A percentile compares a stretch with the other conserved stretches of the same genome.
phyloP scores from a whole-genome alignment of 768 basidiomycete genomes.

The Naematelia aurantialba region DNA sequence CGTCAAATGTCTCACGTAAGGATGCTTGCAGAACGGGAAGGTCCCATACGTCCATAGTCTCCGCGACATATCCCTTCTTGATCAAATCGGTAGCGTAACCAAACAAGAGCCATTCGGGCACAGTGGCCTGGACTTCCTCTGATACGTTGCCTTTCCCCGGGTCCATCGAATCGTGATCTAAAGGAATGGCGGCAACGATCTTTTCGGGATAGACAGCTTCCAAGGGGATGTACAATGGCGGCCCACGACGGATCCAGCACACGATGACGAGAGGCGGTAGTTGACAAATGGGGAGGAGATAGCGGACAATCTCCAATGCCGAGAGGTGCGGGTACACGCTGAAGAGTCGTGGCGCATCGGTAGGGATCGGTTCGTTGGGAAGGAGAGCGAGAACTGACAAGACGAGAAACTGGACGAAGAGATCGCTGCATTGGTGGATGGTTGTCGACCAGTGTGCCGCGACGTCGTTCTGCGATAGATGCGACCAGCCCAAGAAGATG shows the following conservation, averaged over 20 bases:
- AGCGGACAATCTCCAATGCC: conserved; percentile 11
- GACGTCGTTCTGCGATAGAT: conserved; percentile 56
- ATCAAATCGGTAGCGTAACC: conserved; percentile 83
- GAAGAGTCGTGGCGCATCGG: conserved; percentile 11
- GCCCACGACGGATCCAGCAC: conserved; percentile 63
- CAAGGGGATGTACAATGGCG: conserved; percentile 69
- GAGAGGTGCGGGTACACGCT: conserved; percentile 19
- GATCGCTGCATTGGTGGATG: conserved; percentile 58
- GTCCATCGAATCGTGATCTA: conserved; percentile 26
- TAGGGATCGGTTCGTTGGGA: conserved; percentile 36
- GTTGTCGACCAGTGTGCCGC: conserved; percentile 55
- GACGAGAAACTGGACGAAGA: conserved; percentile 32
- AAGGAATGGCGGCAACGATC: conserved; percentile 30
- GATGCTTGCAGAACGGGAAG: conserved; percentile 72
- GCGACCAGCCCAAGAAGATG: conserved; percentile 56
- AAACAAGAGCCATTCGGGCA: conserved; percentile 64
- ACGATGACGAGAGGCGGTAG: conserved; percentile 54
- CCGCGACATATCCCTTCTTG: conserved; percentile 70
- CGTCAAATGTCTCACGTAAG: conserved; percentile 59
- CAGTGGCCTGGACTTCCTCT: conserved; percentile 53
- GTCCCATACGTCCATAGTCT: conserved; percentile 78
- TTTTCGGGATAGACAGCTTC: conserved; percentile 64
- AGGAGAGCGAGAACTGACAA: conserved; percentile 31
- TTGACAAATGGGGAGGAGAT: conserved; percentile 36
- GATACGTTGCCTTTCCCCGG: conserved; percentile 70